Evolutionary conservation across 108 stramenopile species (phyloP), one percentile per base, ranked within the genome.

Genomic region (Epithemia pelagica): DNA sequence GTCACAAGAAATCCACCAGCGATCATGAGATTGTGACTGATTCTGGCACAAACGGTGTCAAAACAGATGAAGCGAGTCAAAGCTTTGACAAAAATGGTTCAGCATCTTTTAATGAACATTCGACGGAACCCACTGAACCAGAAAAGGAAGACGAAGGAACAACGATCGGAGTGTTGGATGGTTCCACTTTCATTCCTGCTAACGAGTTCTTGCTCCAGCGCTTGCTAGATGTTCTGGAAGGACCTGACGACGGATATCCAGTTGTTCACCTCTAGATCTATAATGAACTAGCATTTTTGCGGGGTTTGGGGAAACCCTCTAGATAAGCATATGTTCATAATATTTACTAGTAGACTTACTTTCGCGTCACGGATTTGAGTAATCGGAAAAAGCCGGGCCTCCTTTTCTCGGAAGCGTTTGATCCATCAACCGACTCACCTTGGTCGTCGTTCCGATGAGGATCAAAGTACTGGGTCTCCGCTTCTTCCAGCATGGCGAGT

Each of bases 401-500:
- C 15, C 15, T 46, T 46, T 15, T 46, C 10, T 46, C 37, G 5
- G 37, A 46, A 15, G 37, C 15, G 37, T 46, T 46, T 46, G 37
- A 46, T 46, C 37, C 37, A 15, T 46, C 37, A 46, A 46, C 10
- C 10, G 37, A 46, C 15, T 46, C 37, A 46, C 5, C 10, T 46
- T 46, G 37, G 37, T 46, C 37, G 37, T 46, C 37, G 15, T 15
- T 46, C 15, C 15, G 37, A 5, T 46, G 37, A 5, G 37, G 15
- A 46, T 46, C 37, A 46, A 46, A 46, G 37, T 15, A 10, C 15
- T 46, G 37, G 15, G 37, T 5, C 37, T 15, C 37, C 5, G 37
- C 15, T 10, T 46, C 37, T 46, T 46, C 37, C 10, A 46, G 37
- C 37, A 46, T 46, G 5, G 37, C 37, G 37, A 79, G 74, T 55